Conservation (phyloP, 2,329 filamentous ascomycete species). For the Microascus cirrosus region DNA sequence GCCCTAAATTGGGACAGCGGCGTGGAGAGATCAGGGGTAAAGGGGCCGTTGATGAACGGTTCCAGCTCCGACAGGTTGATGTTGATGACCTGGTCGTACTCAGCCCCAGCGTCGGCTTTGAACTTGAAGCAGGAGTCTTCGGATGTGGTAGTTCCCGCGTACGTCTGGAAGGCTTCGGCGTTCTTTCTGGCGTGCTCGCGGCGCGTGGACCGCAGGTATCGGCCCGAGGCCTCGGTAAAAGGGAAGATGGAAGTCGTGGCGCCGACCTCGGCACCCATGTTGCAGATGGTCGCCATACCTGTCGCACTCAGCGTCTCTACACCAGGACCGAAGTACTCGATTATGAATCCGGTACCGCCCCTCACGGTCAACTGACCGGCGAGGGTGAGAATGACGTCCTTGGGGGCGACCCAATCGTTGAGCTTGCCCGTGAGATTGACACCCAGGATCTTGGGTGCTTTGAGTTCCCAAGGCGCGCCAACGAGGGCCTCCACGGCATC, state of each 20-base stretch:
- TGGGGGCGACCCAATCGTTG: slow-evolving; percentile 84
- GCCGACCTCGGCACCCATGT: slow-evolving; percentile 86
- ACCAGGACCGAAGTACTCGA: slow-evolving; percentile 88
- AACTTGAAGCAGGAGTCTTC: slow-evolving; percentile 51
- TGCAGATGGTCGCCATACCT: slow-evolving; percentile 84
- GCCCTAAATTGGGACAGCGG: slow-evolving; percentile 84
- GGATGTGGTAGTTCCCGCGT: slow-evolving; percentile 29
- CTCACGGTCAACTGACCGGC: slow-evolving; percentile 85
- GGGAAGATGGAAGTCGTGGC: slow-evolving; percentile 96
- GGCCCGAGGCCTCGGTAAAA: slow-evolving; percentile 71
- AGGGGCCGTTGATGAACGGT: slow-evolving; percentile 93
- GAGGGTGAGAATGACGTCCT: slow-evolving; percentile 87
- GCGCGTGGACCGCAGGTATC: slow-evolving; percentile 80
- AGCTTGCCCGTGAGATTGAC: slow-evolving; percentile 76
- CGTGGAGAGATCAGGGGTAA: slow-evolving; percentile 90
- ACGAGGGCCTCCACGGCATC: slow-evolving; percentile 96
- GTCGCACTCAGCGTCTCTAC: slow-evolving; percentile 83
- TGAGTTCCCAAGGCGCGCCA: slow-evolving; percentile 93
- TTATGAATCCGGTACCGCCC: slow-evolving; percentile 86
- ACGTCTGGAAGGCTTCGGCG: slow-evolving; percentile 48
- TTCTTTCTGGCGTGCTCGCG: slow-evolving; percentile 50
- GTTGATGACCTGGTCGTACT: slow-evolving; percentile 84
- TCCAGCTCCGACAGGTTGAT: slow-evolving; percentile 87
- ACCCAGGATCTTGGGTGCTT: slow-evolving; percentile 82
- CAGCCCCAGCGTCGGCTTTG: slow-evolving; percentile 64